Conservation (phyloP, 2,329 filamentous ascomycete species). For the Aplosporella prunicola region DNA sequence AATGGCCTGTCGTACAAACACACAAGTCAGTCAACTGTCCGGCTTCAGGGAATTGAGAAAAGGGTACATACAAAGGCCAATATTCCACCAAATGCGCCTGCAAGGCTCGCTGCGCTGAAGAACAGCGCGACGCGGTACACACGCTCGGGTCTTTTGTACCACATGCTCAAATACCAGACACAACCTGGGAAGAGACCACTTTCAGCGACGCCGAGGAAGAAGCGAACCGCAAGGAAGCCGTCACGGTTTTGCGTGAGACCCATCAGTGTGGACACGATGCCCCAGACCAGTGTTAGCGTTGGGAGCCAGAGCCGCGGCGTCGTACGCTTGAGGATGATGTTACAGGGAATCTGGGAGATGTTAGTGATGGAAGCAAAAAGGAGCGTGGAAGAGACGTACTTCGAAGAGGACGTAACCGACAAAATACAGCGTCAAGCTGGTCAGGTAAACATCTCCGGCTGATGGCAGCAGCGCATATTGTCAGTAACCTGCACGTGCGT, state of each 20-base stretch:
- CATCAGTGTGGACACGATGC: slow-evolving; percentile 42
- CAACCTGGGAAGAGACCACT: slow-evolving; percentile 30
- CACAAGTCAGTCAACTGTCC: too few relatives aligned
- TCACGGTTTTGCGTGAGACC: slow-evolving; percentile 38
- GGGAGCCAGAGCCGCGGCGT: slow-evolving; percentile 40
- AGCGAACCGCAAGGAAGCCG: slow-evolving; percentile 37
- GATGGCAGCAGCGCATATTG: too few relatives aligned
- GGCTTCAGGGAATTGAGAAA: background rate
- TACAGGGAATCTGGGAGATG: slow-evolving; percentile 44
- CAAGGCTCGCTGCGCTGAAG: slow-evolving; percentile 48
- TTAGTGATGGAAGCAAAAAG: background rate
- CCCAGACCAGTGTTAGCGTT: slow-evolving; percentile 43
- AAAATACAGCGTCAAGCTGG: slow-evolving; percentile 58
- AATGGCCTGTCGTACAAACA: slow-evolving; percentile 34
- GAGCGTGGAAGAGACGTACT: slow-evolving; percentile 13
- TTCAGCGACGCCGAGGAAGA: slow-evolving; percentile 34
- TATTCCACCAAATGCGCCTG: slow-evolving; percentile 53
- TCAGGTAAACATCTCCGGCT: slow-evolving; percentile 47
- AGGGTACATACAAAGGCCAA: slow-evolving; percentile 35
- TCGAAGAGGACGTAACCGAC: slow-evolving; percentile 41
- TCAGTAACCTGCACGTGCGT: background rate
- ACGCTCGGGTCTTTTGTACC: slow-evolving; percentile 52
- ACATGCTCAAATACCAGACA: slow-evolving; percentile 52
- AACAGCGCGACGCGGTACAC: slow-evolving; percentile 52
- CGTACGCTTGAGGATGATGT: slow-evolving; percentile 52